Evolutionary conservation across 192 early-diverging fungal genomes (phyloP).

Genomic region (Coemansia sp.): DNA sequence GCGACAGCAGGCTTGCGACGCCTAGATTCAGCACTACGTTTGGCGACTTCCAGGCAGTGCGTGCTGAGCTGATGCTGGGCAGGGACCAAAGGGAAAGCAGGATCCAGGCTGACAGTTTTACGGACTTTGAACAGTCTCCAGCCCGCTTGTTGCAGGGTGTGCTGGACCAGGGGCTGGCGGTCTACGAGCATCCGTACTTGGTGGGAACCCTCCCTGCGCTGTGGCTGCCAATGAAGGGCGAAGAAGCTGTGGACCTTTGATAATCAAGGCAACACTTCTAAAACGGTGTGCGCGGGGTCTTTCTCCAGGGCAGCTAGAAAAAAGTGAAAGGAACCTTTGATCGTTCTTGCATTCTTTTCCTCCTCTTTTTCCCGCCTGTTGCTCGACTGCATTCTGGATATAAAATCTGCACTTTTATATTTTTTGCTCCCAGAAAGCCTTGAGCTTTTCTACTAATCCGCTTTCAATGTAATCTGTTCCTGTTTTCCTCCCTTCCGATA

Average conservation of each 20-base stretch:
- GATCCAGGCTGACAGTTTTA: constrained; percentile 65
- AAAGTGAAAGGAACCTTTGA: background rate
- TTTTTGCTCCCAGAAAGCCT: too few species aligned
- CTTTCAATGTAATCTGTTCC: background rate
- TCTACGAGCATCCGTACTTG: constrained; percentile 69
- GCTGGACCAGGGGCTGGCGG: constrained; percentile 69
- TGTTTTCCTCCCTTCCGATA: too few species aligned
- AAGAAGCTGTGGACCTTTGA: background rate
- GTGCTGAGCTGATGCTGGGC: constrained; percentile 48
- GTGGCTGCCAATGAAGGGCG: constrained; percentile 66
- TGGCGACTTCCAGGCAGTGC: constrained; percentile 20
- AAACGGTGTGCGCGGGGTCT: too few species aligned
- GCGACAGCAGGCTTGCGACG: background rate
- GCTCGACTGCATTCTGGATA: background rate
- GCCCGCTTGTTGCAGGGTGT: constrained; percentile 71
- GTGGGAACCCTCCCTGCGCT: constrained; percentile 67
- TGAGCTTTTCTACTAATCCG: background rate
- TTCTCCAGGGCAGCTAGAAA: too few species aligned
- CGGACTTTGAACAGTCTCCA: constrained; percentile 75
- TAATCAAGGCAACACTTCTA: too few species aligned
- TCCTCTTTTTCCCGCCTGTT: background rate
- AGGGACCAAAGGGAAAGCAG: constrained; percentile 66
- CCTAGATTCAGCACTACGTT: constrained; percentile 48
- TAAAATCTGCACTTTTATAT: too few species aligned
- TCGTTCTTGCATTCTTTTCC: background rate